Evolutionary conservation across 176 grass and related monocot genomes (phyloP).

Genomic region (Paspalum notatum): DNA sequence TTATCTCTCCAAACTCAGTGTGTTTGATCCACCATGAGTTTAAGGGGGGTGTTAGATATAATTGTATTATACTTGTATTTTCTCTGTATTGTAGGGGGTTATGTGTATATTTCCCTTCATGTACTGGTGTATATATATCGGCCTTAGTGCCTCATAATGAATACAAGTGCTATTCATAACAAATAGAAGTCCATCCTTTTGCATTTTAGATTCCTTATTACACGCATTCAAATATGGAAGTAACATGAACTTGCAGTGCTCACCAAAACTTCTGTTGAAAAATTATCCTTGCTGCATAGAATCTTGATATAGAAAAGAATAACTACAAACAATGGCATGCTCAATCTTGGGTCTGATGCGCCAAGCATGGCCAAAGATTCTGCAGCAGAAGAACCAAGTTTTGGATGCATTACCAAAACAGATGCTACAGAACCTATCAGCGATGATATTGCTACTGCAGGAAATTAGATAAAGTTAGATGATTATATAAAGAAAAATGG

Average conservation of each 20-base stretch:
- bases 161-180: no score
- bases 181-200: constrained; percentile 3
- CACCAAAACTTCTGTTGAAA: constrained; percentile 64
- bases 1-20: no score
- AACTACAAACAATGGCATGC: constrained; percentile 71
- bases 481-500: constrained; percentile 31
- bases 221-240: constrained; percentile 25
- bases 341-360: constrained; percentile 65
- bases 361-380: constrained; percentile 77
- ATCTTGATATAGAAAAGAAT: constrained; percentile 84
- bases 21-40: no score
- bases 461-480: constrained; percentile 42
- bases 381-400: constrained; percentile 70
- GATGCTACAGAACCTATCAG: constrained; percentile 70
- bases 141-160: no score
- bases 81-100: no score
- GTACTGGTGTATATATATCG: no score
- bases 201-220: constrained; percentile 22
- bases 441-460: constrained; percentile 68
- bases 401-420: constrained; percentile 69
- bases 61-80: no score
- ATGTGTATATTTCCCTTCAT: no score
- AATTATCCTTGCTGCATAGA: constrained; percentile 44
- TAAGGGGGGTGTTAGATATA: no score
- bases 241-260: constrained; percentile 48